A percentile compares a stretch with the other conserved stretches of the same genome.
Conservation (phyloP, 352 stramenopile genomes). For the Phytophthora lateralis region DNA sequence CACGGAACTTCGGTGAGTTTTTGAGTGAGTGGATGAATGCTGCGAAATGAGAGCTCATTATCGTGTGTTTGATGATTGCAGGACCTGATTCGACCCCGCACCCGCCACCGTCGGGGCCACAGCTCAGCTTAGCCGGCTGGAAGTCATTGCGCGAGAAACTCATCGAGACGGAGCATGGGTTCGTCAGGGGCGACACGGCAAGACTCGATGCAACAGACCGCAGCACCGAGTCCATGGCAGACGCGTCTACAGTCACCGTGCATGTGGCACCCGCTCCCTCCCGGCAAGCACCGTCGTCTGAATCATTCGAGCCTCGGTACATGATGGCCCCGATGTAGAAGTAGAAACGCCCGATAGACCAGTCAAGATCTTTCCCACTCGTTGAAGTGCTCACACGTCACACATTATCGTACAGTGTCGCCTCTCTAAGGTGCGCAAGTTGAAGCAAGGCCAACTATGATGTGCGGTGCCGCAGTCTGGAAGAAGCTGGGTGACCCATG, state of each 20-base stretch:
- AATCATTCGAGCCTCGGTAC: slow-evolving; percentile 8
- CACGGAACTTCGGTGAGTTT: slow-evolving; percentile 13
- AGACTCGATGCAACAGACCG: slow-evolving; percentile 17
- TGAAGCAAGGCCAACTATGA: slow-evolving; percentile 21
- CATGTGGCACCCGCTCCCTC: slow-evolving; percentile 3
- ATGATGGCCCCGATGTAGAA: slow-evolving; percentile 29
- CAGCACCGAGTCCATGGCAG: slow-evolving; percentile 8
- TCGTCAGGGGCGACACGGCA: slow-evolving; percentile 20
- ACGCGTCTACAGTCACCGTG: slow-evolving; percentile 18
- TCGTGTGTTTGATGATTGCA: background rate
- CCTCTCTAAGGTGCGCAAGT: slow-evolving; percentile 13
- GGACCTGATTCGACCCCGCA: slow-evolving; percentile 5
- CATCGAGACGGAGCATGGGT: slow-evolving; percentile 41
- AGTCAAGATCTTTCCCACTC: too few relatives aligned
- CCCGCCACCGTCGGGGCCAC: slow-evolving; percentile 22
- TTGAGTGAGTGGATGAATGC: background rate
- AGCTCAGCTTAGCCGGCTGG: slow-evolving; percentile 51
- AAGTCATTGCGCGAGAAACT: slow-evolving; percentile 60
- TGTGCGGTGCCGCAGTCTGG: slow-evolving; percentile 17
- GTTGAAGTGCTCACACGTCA: slow-evolving; percentile 19
- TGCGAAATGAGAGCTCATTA: slow-evolving; percentile 1
- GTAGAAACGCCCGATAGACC: background rate
- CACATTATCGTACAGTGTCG: slow-evolving; percentile 3
- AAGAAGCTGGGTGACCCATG: slow-evolving; percentile 13
- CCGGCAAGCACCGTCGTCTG: background rate